A percentile compares a stretch with the other conserved stretches of the same genome.
phyloP scores from a whole-genome alignment of 2,329 filamentous ascomycete species.

The Neofusicoccum umdonicola region DNA sequence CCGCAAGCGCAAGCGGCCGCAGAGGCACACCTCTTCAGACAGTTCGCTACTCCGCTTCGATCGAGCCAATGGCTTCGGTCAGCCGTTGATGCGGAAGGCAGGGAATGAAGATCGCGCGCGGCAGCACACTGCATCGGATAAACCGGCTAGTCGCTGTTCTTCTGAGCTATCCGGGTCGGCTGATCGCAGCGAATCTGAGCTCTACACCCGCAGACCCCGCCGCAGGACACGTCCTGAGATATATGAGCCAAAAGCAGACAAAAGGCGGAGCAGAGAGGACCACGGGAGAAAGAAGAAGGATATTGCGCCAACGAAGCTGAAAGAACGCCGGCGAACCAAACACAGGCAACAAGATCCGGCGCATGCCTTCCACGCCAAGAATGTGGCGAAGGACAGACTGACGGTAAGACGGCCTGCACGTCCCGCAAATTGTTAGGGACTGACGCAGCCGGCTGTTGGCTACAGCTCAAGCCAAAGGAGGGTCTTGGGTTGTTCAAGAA shows the following conservation, averaged over 20 bases:
- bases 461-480: slow-evolving; percentile 43
- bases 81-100: slow-evolving; percentile 2
- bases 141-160: slow-evolving; percentile 8
- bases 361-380: slow-evolving; percentile 46
- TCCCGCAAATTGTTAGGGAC: slow-evolving; percentile 5
- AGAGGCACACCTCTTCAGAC: slow-evolving; percentile 35
- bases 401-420: slow-evolving; percentile 38
- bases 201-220: slow-evolving; percentile 45
- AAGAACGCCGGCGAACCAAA: slow-evolving; percentile 35
- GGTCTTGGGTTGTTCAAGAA: slow-evolving; percentile 49
- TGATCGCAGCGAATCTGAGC: slow-evolving; percentile 18
- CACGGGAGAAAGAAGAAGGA: slow-evolving; percentile 25
- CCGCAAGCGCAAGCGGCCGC: slow-evolving; percentile 27
- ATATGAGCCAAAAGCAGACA: slow-evolving; percentile 40
- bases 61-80: neutral
- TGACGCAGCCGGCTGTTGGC: slow-evolving; percentile 27
- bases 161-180: slow-evolving; percentile 16
- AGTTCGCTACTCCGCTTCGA: slow-evolving; percentile 35
- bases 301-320: slow-evolving; percentile 25
- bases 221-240: slow-evolving; percentile 47
- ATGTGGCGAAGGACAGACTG: slow-evolving; percentile 44
- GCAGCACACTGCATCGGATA: slow-evolving; percentile 14
- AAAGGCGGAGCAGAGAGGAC: slow-evolving; percentile 23
- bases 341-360: slow-evolving; percentile 37
- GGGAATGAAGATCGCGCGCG: slow-evolving; percentile 8